Percentiles rank a stretch among this genome's conserved stretches.
These are phyloP conservation scores for Kokia cookei DNA, from an alignment of 441 rosid genomes.

Conservation along the genomic window DNA sequence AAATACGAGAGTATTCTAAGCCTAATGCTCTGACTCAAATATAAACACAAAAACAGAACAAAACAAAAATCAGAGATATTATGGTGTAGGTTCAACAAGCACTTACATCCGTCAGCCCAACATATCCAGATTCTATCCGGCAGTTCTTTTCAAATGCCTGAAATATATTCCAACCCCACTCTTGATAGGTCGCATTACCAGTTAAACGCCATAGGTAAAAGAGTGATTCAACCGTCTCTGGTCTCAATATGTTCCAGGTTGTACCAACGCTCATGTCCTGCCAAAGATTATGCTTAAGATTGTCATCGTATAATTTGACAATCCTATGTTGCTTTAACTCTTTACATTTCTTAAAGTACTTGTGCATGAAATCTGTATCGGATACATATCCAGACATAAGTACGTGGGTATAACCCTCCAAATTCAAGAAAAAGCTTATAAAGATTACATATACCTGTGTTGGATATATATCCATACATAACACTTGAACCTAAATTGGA, in stretches of 20 bases:
- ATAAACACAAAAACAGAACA: too few relatives aligned
- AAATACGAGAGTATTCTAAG: too few relatives aligned
- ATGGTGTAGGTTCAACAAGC: neutral
- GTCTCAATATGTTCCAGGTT: constrained; percentile 91
- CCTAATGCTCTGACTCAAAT: too few relatives aligned
- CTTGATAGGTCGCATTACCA: constrained; percentile 89
- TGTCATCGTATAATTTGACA: neutral
- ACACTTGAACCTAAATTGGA: too few relatives aligned
- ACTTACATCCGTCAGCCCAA: constrained; percentile 91
- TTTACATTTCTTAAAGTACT: too few relatives aligned
- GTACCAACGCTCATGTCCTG: constrained; percentile 98
- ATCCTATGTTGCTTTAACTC: neutral
- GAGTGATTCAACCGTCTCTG: constrained; percentile 94
- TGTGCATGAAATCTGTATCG: too few relatives aligned
- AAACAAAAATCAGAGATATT: too few relatives aligned
- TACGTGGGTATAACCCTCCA: too few relatives aligned
- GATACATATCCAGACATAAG: too few relatives aligned
- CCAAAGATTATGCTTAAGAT: neutral
- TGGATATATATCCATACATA: too few relatives aligned
- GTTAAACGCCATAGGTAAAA: constrained; percentile 95
- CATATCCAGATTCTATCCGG: constrained; percentile 78
- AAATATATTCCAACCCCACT: constrained; percentile 99
- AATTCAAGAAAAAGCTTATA: too few relatives aligned
- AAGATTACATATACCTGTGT: too few relatives aligned
- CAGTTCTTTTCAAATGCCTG: constrained; percentile 95